Conservation (phyloP, 1,284 basidiomycete genomes). For the Melampsora medusae region DNA sequence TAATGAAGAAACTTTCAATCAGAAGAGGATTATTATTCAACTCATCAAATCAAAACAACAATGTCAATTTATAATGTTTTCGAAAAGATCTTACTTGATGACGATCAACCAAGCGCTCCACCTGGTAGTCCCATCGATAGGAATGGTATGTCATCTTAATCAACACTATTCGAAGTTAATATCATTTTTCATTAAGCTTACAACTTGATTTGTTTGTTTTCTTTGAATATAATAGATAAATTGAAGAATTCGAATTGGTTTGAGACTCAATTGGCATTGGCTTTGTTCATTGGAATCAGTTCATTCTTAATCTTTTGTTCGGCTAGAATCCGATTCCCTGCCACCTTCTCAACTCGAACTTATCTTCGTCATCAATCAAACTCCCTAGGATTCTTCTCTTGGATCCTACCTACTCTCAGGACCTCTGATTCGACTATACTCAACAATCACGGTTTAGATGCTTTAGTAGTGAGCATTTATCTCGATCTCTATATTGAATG, state of each 20-base stretch:
- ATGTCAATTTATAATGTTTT: too few species aligned
- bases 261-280: constrained; percentile 28
- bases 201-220: not conserved
- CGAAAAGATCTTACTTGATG: too few species aligned
- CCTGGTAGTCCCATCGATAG: constrained; percentile 41
- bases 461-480: constrained; percentile 49
- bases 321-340: constrained; percentile 11
- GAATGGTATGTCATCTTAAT: constrained; percentile 18
- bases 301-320: constrained; percentile 33
- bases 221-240: constrained; percentile 5
- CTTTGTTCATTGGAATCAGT: constrained; percentile 21
- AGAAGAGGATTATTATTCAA: too few species aligned
- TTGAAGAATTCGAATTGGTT: constrained; percentile 38
- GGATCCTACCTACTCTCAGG: constrained; percentile 37
- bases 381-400: constrained; percentile 21
- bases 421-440: constrained; percentile 31
- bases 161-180: not conserved
- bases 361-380: not conserved
- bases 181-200: not conserved
- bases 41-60: too few species aligned
- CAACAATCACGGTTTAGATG: constrained; percentile 51
- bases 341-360: constrained; percentile 18
- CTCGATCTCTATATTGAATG: not conserved
- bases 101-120: not conserved
- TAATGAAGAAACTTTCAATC: too few species aligned